phyloP scores from a whole-genome alignment of 2,329 filamentous ascomycete species.

The Diaporthe aspalathi region DNA sequence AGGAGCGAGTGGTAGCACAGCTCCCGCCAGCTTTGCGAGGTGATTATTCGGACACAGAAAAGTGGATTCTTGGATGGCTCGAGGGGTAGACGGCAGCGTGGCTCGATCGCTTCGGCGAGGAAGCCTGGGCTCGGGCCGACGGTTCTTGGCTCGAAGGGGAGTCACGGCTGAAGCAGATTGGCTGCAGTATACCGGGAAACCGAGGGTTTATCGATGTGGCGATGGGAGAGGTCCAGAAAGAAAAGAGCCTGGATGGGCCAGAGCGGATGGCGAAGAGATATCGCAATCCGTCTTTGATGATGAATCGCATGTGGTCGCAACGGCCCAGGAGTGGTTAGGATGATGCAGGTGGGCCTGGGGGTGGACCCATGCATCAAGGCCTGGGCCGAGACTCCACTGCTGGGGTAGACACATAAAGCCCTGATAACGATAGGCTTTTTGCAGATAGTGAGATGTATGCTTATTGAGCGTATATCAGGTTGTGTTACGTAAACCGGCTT shows the following conservation, averaged over 20 bases:
- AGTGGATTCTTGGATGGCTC: background rate
- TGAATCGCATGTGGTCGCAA: constrained; percentile 29
- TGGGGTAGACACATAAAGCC: background rate
- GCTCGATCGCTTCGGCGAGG: background rate
- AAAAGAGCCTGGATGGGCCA: background rate
- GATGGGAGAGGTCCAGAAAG: background rate
- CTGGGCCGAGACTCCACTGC: background rate
- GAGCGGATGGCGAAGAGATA: background rate
- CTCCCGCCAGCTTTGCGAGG: background rate
- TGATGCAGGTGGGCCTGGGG: constrained; percentile 23
- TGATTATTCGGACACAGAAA: background rate
- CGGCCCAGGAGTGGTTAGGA: constrained; percentile 18
- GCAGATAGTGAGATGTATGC: background rate
- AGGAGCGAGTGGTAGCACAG: background rate
- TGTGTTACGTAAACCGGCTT: background rate
- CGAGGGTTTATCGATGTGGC: background rate
- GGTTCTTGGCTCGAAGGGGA: background rate
- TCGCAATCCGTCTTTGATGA: background rate
- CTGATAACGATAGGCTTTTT: background rate
- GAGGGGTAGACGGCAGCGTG: background rate
- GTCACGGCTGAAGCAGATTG: background rate
- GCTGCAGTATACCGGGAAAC: background rate
- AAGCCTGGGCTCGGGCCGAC: background rate
- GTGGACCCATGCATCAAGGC: background rate
- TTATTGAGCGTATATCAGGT: background rate